Evolutionary conservation across 2,329 filamentous ascomycete genomes (phyloP).

Genomic region (Thielaviopsis euricoi): DNA sequence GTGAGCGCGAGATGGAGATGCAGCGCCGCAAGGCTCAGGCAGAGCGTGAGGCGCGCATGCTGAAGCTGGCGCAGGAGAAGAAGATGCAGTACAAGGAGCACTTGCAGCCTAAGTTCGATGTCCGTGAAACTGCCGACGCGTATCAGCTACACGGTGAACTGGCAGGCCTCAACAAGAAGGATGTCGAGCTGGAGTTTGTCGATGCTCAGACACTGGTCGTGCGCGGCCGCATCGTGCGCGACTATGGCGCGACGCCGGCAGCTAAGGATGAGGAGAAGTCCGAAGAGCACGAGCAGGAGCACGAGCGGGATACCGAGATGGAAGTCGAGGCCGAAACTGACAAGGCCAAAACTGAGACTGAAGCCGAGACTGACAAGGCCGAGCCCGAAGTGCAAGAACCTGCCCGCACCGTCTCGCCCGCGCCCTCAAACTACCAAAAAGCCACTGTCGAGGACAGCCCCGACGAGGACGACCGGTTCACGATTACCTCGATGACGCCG

Average conservation of each 20-base stretch:
- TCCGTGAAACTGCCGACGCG: constrained; percentile 42
- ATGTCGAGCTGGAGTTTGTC: constrained; percentile 53
- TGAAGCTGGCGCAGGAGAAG: neutral
- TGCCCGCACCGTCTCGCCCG: neutral
- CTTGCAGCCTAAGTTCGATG: constrained; percentile 33
- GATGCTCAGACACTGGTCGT: constrained; percentile 48
- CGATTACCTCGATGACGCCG: constrained; percentile 2
- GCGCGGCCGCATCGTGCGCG: constrained; percentile 25
- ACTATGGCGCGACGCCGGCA: neutral
- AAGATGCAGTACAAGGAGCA: neutral
- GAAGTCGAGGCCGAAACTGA: constrained; percentile 22
- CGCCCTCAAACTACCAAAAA: constrained; percentile 26
- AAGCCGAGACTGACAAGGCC: constrained; percentile 11
- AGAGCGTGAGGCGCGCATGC: neutral
- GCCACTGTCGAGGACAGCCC: constrained; percentile 51
- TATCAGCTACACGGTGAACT: constrained; percentile 59
- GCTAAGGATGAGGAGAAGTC: neutral
- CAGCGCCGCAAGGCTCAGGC: neutral
- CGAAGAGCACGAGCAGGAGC: neutral
- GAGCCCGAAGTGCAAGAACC: constrained; percentile 20
- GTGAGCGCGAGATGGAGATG: neutral
- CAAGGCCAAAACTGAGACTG: constrained; percentile 12
- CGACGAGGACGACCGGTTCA: constrained; percentile 14
- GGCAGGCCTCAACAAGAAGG: constrained; percentile 48
- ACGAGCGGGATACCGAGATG: constrained; percentile 19